These are phyloP conservation scores for Salix caprea DNA, from an alignment of 345 rosid species.

Conservation along the genomic window DNA sequence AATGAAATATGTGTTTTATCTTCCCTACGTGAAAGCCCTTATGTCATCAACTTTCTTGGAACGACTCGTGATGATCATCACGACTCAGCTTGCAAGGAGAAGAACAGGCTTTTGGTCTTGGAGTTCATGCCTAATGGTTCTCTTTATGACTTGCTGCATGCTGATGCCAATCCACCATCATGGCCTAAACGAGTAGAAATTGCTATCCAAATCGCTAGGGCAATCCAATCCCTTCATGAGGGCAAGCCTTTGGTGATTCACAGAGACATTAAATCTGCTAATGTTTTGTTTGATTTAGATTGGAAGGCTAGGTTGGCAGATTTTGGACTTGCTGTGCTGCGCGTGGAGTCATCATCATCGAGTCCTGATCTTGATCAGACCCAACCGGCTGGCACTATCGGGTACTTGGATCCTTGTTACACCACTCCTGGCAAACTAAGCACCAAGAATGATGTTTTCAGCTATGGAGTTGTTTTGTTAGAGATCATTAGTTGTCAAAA, in stretches of 20 bases:
- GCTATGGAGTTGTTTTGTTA: slow-evolving; percentile 60
- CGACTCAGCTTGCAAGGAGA: not conserved
- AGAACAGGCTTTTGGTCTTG: slow-evolving; percentile 48
- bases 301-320: slow-evolving; percentile 63
- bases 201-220: slow-evolving; percentile 56
- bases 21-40: slow-evolving; percentile 35
- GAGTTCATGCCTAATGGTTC: slow-evolving; percentile 80
- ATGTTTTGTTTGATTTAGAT: slow-evolving; percentile 49
- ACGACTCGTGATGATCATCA: not conserved
- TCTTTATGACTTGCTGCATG: slow-evolving; percentile 54
- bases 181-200: slow-evolving; percentile 59
- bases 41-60: slow-evolving; percentile 47
- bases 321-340: slow-evolving; percentile 54
- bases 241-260: slow-evolving; percentile 44
- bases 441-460: slow-evolving; percentile 54
- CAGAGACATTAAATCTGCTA: slow-evolving; percentile 71
- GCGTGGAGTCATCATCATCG: not conserved
- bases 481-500: slow-evolving; percentile 67
- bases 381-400: slow-evolving; percentile 70
- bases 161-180: slow-evolving; percentile 22
- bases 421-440: slow-evolving; percentile 48
- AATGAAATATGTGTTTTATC: slow-evolving; percentile 55
- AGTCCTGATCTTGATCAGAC: slow-evolving; percentile 1
- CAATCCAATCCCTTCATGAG: slow-evolving; percentile 53
- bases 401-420: slow-evolving; percentile 71